phyloP scores from a whole-genome alignment of 208 protist genomes.

The Trypanosoma platydactyli region DNA sequence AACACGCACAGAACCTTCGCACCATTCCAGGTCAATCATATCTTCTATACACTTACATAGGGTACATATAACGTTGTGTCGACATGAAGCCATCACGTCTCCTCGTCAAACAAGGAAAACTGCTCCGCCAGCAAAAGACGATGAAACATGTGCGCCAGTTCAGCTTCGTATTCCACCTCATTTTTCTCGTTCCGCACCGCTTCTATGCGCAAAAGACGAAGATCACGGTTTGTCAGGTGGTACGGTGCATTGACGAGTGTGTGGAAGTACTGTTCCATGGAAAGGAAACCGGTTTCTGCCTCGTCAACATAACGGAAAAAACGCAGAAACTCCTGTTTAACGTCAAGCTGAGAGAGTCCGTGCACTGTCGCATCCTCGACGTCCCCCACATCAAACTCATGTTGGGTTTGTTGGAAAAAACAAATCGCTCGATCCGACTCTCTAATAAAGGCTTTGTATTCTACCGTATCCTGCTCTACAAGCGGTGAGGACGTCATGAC shows the following conservation, averaged over 20 bases:
- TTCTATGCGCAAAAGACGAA: constrained; percentile 69
- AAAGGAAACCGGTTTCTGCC: constrained; percentile 51
- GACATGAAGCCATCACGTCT: constrained; percentile 4
- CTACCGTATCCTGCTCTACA: constrained; percentile 49
- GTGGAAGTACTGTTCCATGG: constrained; percentile 58
- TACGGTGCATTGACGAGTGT: constrained; percentile 71
- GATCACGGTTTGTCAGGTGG: constrained; percentile 81
- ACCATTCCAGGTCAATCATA: not conserved
- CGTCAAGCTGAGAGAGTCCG: constrained; percentile 73
- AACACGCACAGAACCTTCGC: not conserved
- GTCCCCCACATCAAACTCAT: constrained; percentile 54
- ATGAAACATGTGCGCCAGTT: constrained; percentile 73
- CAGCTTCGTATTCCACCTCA: constrained; percentile 76
- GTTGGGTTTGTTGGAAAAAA: constrained; percentile 67
- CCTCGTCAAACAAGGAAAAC: constrained; percentile 70
- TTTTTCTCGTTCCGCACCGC: constrained; percentile 42
- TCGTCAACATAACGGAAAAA: constrained; percentile 73
- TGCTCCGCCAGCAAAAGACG: constrained; percentile 66
- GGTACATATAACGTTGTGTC: not conserved
- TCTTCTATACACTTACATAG: not conserved
- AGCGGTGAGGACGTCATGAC: constrained; percentile 63
- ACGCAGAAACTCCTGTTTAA: constrained; percentile 76
- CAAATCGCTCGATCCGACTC: constrained; percentile 57
- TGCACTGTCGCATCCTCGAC: constrained; percentile 67
- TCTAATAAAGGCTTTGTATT: constrained; percentile 66